phyloP scores from a whole-genome alignment of 1,284 basidiomycete genomes.

The Ceraceosorus bombacis region DNA sequence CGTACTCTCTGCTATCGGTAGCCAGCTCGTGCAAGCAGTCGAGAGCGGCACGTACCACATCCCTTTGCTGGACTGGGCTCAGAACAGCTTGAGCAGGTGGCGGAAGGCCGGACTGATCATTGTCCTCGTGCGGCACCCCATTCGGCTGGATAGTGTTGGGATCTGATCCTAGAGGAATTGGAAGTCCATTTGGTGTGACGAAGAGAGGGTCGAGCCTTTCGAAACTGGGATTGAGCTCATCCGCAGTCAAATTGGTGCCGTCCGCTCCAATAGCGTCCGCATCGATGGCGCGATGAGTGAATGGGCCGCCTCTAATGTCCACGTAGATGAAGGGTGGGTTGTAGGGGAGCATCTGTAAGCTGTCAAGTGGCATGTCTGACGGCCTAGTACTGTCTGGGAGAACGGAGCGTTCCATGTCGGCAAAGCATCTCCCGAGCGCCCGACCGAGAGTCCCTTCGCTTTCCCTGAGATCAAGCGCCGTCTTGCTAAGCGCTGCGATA shows the following conservation, averaged over 20 bases:
- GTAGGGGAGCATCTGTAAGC: neutral
- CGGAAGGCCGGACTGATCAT: neutral
- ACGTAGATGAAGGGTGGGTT: neutral
- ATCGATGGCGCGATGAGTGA: slow-evolving; percentile 1
- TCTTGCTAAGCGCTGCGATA: slow-evolving; percentile 42
- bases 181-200: slow-evolving; percentile 38
- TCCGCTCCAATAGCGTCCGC: slow-evolving; percentile 10
- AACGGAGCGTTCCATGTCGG: slow-evolving; percentile 32
- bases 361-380: neutral
- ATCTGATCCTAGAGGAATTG: slow-evolving; percentile 17
- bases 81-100: slow-evolving; percentile 4
- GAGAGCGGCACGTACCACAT: slow-evolving; percentile 39
- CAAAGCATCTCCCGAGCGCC: slow-evolving; percentile 42
- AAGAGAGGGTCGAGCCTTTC: slow-evolving; percentile 41
- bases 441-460: slow-evolving; percentile 41
- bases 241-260: slow-evolving; percentile 4
- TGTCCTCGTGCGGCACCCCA: neutral
- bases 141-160: neutral
- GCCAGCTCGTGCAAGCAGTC: slow-evolving; percentile 49
- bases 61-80: slow-evolving; percentile 23
- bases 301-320: too few species aligned
- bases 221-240: slow-evolving; percentile 32
- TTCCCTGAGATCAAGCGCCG: slow-evolving; percentile 44
- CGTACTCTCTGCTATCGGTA: slow-evolving; percentile 53
- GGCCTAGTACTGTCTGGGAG: neutral